Conservation (phyloP, 768 basidiomycete genomes). For the Lentinula edodes region DNA sequence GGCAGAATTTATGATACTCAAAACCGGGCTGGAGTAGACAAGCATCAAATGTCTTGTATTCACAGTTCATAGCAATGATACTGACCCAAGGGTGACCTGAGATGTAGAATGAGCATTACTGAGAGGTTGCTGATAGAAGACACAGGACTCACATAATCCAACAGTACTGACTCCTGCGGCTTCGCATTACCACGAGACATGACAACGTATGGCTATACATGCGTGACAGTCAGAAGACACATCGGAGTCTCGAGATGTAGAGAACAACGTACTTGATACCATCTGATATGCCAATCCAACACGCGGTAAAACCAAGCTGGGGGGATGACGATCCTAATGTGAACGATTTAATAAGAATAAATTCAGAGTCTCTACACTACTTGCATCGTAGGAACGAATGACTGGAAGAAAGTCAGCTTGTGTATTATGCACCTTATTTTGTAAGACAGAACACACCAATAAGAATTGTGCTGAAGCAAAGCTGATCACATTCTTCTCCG, state of each 20-base stretch:
- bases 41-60: neutral
- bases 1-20: constrained; percentile 38
- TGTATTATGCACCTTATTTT: neutral
- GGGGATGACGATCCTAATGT: constrained; percentile 40
- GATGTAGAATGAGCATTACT: neutral
- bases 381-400: constrained; percentile 53
- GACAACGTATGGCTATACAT: constrained; percentile 52
- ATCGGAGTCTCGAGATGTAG: neutral
- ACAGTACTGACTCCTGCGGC: constrained; percentile 55
- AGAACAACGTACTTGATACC: constrained; percentile 47
- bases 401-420: constrained; percentile 25
- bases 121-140: neutral
- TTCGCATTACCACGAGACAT: constrained; percentile 46
- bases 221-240: neutral
- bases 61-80: neutral
- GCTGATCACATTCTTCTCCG: constrained; percentile 41
- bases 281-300: constrained; percentile 49
- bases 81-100: constrained; percentile 41
- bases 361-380: neutral
- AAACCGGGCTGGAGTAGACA: constrained; percentile 30
- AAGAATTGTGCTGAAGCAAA: constrained; percentile 40
- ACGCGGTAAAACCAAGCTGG: constrained; percentile 42
- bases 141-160: constrained; percentile 51
- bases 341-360: neutral
- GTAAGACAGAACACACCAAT: constrained; percentile 30